Conservation (phyloP, 1,284 basidiomycete species). For the Rhodofomes roseus region DNA sequence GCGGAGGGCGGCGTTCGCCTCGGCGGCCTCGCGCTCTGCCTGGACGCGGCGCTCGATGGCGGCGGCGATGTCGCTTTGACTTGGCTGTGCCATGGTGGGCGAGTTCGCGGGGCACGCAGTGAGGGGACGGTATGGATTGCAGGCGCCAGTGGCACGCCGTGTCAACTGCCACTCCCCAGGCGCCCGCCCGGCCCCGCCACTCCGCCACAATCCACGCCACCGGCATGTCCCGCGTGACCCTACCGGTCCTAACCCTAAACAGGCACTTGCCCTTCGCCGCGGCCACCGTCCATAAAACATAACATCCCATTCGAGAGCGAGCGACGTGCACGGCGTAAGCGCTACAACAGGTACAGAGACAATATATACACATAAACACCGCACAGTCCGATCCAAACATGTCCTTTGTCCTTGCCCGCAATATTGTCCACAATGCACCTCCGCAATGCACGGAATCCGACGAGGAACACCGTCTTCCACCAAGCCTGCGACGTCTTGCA, state of each 20-base stretch:
- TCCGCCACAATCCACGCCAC: neutral
- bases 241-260: conserved; percentile 1
- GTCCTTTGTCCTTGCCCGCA: neutral
- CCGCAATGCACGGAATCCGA: neutral
- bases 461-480: neutral
- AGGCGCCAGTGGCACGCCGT: neutral
- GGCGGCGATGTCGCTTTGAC: conserved; percentile 3
- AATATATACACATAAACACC: neutral
- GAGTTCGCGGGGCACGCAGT: neutral
- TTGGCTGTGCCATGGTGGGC: neutral
- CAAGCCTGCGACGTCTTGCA: neutral
- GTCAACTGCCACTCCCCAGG: neutral
- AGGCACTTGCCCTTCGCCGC: neutral
- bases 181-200: neutral
- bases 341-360: too few species aligned
- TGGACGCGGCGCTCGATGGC: conserved; percentile 17
- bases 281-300: neutral
- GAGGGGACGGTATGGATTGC: neutral
- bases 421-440: neutral
- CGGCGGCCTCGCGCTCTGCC: conserved; percentile 10
- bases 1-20: conserved; percentile 8
- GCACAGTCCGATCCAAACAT: neutral
- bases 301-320: neutral
- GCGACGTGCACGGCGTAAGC: neutral
- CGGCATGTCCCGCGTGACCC: neutral